Conservation (phyloP, 805 yeast species). For the Komagataella mondaviorum region DNA sequence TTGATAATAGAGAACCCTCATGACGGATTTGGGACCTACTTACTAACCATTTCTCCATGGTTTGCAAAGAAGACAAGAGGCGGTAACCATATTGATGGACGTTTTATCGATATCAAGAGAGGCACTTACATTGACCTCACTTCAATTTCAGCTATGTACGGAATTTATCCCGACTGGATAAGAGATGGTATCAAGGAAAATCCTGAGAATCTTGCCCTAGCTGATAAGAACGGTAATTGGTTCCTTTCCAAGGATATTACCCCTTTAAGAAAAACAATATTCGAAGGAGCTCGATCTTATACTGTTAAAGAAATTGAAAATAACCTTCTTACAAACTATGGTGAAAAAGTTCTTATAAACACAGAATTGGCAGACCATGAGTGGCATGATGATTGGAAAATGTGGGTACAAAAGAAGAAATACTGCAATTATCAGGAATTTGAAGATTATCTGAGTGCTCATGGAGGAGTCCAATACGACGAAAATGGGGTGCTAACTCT, state of each 20-base stretch:
- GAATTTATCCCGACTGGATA: background rate
- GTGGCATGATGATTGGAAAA: conserved; percentile 25
- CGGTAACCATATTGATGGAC: conserved; percentile 7
- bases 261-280: conserved; percentile 26
- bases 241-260: conserved; percentile 19
- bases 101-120: conserved; percentile 27
- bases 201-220: background rate
- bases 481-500: conserved; percentile 16
- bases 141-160: conserved; percentile 8
- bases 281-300: conserved; percentile 34
- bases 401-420: conserved; percentile 32
- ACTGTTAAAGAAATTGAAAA: conserved; percentile 24
- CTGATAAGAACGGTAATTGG: conserved; percentile 16
- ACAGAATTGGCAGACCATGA: conserved; percentile 17
- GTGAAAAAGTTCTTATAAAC: conserved; percentile 2
- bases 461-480: conserved; percentile 12
- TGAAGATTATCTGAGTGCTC: conserved; percentile 2
- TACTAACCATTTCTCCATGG: conserved; percentile 1
- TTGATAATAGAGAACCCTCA: conserved; percentile 23
- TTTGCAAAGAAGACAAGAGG: conserved; percentile 12
- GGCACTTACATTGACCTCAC: conserved; percentile 30
- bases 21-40: conserved; percentile 18
- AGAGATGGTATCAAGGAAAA: background rate
- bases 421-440: conserved; percentile 20
- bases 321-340: conserved; percentile 24